These are phyloP conservation scores for Xylaria sp. DNA, from an alignment of 2,329 filamentous ascomycete species.

Conservation along the genomic window DNA sequence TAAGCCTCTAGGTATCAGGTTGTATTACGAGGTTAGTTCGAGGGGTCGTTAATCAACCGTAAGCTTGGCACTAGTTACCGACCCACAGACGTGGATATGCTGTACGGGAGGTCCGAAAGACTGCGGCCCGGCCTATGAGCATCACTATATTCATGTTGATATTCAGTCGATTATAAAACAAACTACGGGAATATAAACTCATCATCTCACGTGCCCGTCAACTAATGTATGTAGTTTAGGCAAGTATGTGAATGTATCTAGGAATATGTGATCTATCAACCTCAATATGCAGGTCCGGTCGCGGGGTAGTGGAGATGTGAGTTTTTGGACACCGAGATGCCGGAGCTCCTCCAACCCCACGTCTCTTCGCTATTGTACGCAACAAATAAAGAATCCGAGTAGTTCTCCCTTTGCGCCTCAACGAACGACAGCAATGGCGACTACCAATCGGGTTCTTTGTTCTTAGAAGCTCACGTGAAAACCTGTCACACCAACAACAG, in stretches of 20 bases:
- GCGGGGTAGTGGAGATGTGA: slow-evolving; percentile 22
- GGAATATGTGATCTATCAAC: neutral
- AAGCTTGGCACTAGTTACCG: slow-evolving; percentile 3
- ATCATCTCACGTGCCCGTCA: neutral
- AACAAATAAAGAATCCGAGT: slow-evolving; percentile 18
- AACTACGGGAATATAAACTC: neutral
- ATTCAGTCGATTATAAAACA: neutral
- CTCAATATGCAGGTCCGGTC: neutral
- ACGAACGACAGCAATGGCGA: slow-evolving; percentile 21
- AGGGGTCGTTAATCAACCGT: neutral
- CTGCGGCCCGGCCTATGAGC: neutral
- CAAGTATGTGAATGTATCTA: neutral
- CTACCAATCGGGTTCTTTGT: slow-evolving; percentile 38
- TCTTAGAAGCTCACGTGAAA: slow-evolving; percentile 23
- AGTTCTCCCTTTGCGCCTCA: slow-evolving; percentile 1
- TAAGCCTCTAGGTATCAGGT: slow-evolving; percentile 4
- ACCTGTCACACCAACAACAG: slow-evolving; percentile 29
- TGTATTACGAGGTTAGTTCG: neutral
- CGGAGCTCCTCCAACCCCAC: neutral
- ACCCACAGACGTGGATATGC: neutral
- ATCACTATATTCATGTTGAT: neutral
- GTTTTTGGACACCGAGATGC: neutral
- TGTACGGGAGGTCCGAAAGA: neutral
- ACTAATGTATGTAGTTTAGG: neutral
- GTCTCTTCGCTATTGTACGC: slow-evolving; percentile 4